phyloP scores from a whole-genome alignment of 177 flowering plant species.

The Tripterygium wilfordii region DNA sequence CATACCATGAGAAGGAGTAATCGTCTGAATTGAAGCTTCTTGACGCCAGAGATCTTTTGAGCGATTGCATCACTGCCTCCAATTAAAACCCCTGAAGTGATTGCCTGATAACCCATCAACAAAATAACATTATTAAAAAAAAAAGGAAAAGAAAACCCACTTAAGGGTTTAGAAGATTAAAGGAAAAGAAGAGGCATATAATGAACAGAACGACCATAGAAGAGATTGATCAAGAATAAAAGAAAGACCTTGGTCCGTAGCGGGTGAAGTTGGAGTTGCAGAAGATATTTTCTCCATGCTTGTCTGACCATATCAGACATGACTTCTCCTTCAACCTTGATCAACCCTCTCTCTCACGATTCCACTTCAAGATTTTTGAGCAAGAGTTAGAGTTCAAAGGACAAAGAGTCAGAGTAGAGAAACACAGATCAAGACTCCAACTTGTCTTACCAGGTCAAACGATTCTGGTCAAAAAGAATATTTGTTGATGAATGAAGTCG shows the following conservation, averaged over 20 bases:
- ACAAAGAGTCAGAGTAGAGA: no score
- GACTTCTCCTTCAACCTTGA: no score
- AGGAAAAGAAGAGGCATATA: neutral
- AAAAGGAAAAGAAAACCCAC: neutral
- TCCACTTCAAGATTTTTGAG: no score
- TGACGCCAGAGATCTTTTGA: constrained; percentile 77
- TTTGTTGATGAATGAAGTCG: no score
- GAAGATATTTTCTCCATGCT: constrained; percentile 53
- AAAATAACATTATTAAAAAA: neutral
- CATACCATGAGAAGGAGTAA: constrained; percentile 66
- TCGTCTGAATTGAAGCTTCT: constrained; percentile 67
- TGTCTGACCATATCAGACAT: constrained; percentile 56
- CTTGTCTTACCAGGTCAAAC: no score
- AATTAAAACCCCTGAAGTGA: constrained; percentile 65
- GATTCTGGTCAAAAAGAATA: no score
- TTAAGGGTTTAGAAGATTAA: neutral
- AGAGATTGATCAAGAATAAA: no score
- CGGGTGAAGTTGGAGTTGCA: constrained; percentile 63
- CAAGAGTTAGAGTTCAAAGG: no score
- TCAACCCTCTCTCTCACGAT: no score
- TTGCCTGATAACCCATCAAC: constrained; percentile 35
- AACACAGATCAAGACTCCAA: no score
- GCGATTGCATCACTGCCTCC: constrained; percentile 68
- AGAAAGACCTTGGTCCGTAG: constrained; percentile 60
- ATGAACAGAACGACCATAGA: no score